Conservation (phyloP, 257 asterid species). For the Misopates orontium region DNA sequence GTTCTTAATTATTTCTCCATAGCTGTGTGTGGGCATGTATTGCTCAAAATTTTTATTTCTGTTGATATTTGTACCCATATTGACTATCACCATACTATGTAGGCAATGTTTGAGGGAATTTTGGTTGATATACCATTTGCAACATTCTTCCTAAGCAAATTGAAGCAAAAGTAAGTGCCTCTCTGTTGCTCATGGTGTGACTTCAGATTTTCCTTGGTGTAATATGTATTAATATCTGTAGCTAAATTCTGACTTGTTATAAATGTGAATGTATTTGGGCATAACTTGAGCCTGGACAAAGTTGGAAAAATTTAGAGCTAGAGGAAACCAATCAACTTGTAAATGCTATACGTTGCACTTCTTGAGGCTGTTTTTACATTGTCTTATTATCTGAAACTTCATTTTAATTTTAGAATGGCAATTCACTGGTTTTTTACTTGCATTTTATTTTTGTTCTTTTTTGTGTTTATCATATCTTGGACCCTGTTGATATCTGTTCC, state of each 20-base stretch:
- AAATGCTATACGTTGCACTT: not conserved
- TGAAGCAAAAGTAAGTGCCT: slow-evolving; percentile 86
- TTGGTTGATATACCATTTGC: slow-evolving; percentile 98
- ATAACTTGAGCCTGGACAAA: not conserved
- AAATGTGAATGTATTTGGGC: not conserved
- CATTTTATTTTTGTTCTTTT: no score
- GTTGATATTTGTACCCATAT: slow-evolving; percentile 11
- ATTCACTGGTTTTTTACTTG: no score
- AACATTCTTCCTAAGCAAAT: slow-evolving; percentile 93
- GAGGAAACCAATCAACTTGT: not conserved
- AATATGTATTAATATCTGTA: not conserved
- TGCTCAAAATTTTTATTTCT: not conserved
- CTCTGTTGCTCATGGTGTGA: slow-evolving; percentile 12
- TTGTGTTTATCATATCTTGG: not conserved
- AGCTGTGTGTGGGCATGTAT: slow-evolving; percentile 6
- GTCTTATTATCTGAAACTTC: not conserved
- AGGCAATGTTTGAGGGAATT: slow-evolving; percentile 99
- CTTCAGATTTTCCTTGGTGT: not conserved
- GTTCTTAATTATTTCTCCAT: no score
- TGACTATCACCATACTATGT: slow-evolving; percentile 30
- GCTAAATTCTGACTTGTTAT: not conserved
- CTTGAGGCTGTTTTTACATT: not conserved
- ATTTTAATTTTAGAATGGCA: not conserved
- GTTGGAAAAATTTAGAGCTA: not conserved
- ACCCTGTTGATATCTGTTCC: not conserved